Percentiles rank a stretch among this genome's conserved stretches.
Evolutionary conservation across 306 rosid genomes (phyloP).

Genomic region (Astragalus membranaceus): DNA sequence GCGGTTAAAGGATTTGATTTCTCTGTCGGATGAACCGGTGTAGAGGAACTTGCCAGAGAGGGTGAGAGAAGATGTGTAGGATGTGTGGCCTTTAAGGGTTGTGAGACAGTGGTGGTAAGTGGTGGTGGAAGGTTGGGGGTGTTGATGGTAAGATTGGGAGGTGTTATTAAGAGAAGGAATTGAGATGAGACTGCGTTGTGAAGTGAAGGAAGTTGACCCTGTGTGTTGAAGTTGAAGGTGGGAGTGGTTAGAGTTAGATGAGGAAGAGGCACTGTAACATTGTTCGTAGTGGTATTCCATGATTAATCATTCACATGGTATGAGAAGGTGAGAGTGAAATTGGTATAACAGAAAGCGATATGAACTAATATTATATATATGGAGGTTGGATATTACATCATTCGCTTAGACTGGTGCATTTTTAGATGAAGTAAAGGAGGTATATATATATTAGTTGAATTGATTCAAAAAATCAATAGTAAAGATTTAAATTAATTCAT

Average conservation of each 20-base stretch:
- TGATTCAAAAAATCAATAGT: too few species aligned
- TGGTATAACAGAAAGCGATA: constrained; percentile 25
- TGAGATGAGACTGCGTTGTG: constrained; percentile 50
- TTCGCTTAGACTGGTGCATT: not conserved
- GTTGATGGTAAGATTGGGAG: not conserved
- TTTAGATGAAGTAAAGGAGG: not conserved
- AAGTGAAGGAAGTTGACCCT: constrained; percentile 27
- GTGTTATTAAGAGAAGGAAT: constrained; percentile 38
- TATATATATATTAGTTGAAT: not conserved
- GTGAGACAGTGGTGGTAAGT: constrained; percentile 41
- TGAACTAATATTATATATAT: constrained; percentile 23
- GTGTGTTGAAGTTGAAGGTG: constrained; percentile 1
- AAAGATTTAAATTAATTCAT: too few species aligned
- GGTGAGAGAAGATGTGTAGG: constrained; percentile 63
- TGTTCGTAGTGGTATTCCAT: constrained; percentile 46
- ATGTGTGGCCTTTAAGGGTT: constrained; percentile 52
- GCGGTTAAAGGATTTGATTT: constrained; percentile 59
- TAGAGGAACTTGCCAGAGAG: constrained; percentile 60
- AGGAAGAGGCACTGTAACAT: constrained; percentile 15
- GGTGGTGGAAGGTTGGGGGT: not conserved
- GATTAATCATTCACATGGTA: constrained; percentile 23
- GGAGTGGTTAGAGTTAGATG: constrained; percentile 28
- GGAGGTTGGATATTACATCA: not conserved
- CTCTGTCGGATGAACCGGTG: constrained; percentile 69
- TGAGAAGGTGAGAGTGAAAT: constrained; percentile 10